Base-by-base conservation (phyloP, 345 rosid genomes). In the Populus ilicifolia region DNA sequence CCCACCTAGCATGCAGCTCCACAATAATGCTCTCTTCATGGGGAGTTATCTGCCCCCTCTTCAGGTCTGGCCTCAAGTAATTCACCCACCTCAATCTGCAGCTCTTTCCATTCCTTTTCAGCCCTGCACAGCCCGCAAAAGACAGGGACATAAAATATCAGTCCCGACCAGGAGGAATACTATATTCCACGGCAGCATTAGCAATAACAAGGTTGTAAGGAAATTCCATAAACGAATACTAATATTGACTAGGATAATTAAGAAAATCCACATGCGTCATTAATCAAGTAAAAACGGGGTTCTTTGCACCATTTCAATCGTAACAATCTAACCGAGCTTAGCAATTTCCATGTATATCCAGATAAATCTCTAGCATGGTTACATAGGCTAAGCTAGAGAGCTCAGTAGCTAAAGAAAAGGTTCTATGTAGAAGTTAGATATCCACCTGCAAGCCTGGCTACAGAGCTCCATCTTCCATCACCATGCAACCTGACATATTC, bases 31-130 rank as follows among this genome's bases (percentile, higher is more conserved):
- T 86, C 80, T 92, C 97, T 80, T 94, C 98, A 61, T 90, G 90
- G n/a, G 96, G 96, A 25, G 98, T 94, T 64, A 94, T 92, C 68
- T 88, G 97, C 0, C 98, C 98, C 67, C 92, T 92, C 89, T 94
- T 94, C 39, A 94, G 89, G 85, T 92, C 98, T 43, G 97, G 98
- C 88, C 98, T 92, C 48, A 94, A 41, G 81, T 94, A 94, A 78
- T 94, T 94, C 77, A 94, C 97, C 98, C 98, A 94, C 80, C 98
- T 92, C 85, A 94, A 66, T 70, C 98, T 91, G 67, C 97, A 94
- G 70, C 98, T 94, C 83, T 94, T 92, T 11, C 98, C 98, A 81
- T 94, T 91, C 86, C 97, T 94, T 73, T 89, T 94, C 81, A 94
- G 79, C 20, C 95, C 97, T 92, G 74, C 41, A 54, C 17, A 64